Conservation (phyloP, 2,329 filamentous ascomycete species). For the Trichoderma pleuroti region DNA sequence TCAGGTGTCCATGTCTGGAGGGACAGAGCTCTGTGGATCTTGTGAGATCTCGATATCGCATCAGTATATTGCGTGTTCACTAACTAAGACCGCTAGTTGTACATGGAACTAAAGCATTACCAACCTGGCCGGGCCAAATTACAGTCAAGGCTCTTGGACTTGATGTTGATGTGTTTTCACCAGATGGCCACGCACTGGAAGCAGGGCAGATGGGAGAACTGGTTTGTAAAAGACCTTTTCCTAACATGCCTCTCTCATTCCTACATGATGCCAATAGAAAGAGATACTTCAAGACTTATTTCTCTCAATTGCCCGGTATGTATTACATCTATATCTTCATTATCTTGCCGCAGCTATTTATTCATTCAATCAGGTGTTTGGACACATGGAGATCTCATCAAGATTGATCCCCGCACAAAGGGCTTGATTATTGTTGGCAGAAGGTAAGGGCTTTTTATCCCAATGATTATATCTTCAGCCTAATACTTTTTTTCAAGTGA, state of each 20-base stretch:
- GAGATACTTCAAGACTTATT: not conserved
- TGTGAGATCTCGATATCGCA: not conserved
- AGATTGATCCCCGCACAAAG: not conserved
- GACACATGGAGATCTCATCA: not conserved
- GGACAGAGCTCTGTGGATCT: not conserved
- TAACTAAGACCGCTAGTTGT: not conserved
- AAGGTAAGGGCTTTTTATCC: not conserved
- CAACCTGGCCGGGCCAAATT: not conserved
- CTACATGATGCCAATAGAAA: not conserved
- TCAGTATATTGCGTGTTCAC: not conserved
- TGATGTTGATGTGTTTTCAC: not conserved
- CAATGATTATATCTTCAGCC: not conserved
- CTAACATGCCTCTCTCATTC: not conserved
- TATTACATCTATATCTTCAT: not conserved
- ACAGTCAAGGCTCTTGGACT: not conserved
- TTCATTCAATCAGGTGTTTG: not conserved
- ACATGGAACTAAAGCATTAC: not conserved
- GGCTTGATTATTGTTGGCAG: not conserved
- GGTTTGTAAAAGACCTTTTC: not conserved
- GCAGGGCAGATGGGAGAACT: not conserved
- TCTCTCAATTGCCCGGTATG: not conserved
- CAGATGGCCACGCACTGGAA: not conserved
- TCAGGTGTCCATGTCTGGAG: not conserved
- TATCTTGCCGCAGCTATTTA: not conserved
- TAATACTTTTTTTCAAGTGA: not conserved